These are phyloP conservation scores for Phyllosticta citrichinensis DNA, from an alignment of 2,329 filamentous ascomycete genomes.

Conservation along the genomic window DNA sequence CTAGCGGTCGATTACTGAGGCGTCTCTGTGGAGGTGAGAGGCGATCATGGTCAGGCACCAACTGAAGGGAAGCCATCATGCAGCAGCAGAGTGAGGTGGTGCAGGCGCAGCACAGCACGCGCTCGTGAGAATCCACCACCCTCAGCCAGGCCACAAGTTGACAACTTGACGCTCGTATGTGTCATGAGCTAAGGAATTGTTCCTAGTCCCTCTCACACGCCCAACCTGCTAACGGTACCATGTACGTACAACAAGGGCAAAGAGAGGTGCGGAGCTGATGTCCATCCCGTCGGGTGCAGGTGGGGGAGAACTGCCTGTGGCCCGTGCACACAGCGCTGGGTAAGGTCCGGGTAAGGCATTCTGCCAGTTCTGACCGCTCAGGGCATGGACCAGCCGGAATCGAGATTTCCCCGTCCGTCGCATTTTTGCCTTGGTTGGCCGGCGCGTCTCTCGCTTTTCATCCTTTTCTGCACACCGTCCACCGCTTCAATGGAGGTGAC, in stretches of 20 bases:
- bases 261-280: too few species aligned
- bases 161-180: not conserved
- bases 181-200: not conserved
- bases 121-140: not conserved
- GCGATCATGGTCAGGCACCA: constrained; percentile 3
- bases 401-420: not conserved
- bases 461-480: not conserved
- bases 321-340: not conserved
- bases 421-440: not conserved
- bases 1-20: constrained; percentile 2
- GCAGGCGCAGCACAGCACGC: not conserved
- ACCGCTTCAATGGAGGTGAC: constrained; percentile 8
- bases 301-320: too few species aligned
- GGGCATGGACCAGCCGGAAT: not conserved
- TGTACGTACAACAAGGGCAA: too few species aligned
- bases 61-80: not conserved
- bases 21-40: not conserved
- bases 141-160: not conserved
- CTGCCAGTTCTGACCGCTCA: not conserved
- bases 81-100: not conserved
- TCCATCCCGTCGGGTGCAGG: too few species aligned
- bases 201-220: too few species aligned
- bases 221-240: too few species aligned
- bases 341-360: not conserved
- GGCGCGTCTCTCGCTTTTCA: not conserved